Percentiles rank a stretch among this genome's conserved stretches.
Conservation (phyloP, 164 flowering plant species). For the Tetrastigma voinierianum region DNA sequence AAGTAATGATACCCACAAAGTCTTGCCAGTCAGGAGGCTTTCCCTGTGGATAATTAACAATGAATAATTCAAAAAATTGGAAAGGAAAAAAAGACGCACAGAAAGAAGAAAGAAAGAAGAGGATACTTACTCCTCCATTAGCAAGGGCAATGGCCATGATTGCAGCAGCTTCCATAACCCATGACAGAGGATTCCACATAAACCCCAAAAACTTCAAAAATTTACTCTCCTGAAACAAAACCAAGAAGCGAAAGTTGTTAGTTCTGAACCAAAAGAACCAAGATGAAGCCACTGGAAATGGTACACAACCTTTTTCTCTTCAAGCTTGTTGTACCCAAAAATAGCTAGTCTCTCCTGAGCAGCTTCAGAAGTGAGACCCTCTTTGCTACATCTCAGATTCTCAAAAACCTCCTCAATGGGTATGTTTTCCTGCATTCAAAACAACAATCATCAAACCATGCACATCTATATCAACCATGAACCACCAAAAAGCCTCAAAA, state of each 20-base stretch:
- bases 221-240: slow-evolving; percentile 69
- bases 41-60: slow-evolving; percentile 38
- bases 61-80: not conserved
- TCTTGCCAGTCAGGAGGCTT: slow-evolving; percentile 93
- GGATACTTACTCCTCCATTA: slow-evolving; percentile 78
- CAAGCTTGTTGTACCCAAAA: slow-evolving; percentile 83
- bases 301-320: slow-evolving; percentile 60
- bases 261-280: not conserved
- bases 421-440: slow-evolving; percentile 59
- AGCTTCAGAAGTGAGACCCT: slow-evolving; percentile 55
- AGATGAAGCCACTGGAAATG: not conserved
- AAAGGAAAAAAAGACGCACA: not conserved
- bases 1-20: slow-evolving; percentile 71
- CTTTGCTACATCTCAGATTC: slow-evolving; percentile 65
- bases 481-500: slow-evolving; percentile 6
- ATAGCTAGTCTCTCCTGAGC: slow-evolving; percentile 62
- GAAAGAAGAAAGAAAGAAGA: not conserved
- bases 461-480: slow-evolving; percentile 1
- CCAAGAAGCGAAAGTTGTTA: not conserved
- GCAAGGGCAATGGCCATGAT: slow-evolving; percentile 87
- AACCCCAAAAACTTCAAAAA: slow-evolving; percentile 78
- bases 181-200: slow-evolving; percentile 94
- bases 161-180: slow-evolving; percentile 97
- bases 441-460: slow-evolving; percentile 4
- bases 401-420: slow-evolving; percentile 84